A percentile compares a stretch with the other conserved stretches of the same genome.
Evolutionary conservation across 2,329 filamentous ascomycete species (phyloP).

Genomic region (Botrytis hyacinthi): DNA sequence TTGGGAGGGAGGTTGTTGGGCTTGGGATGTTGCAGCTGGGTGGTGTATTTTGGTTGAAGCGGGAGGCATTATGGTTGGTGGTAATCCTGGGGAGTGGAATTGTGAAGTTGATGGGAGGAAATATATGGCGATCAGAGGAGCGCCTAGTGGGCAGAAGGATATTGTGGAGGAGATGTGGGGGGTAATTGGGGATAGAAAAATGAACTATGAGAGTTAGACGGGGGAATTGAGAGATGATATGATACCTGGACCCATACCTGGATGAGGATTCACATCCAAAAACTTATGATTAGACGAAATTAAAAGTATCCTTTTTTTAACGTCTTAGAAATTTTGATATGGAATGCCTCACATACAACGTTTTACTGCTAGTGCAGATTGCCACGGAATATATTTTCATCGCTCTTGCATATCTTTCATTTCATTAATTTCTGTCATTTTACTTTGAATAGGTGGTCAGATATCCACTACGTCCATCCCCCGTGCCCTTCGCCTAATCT

Average conservation of each 20-base stretch:
- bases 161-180: slow-evolving; percentile 64
- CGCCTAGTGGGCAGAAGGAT: slow-evolving; percentile 57
- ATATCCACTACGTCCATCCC: not conserved
- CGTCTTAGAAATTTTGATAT: not conserved
- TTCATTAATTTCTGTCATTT: not conserved
- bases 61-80: slow-evolving; percentile 69
- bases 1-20: slow-evolving; percentile 83
- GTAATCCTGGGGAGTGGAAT: slow-evolving; percentile 73
- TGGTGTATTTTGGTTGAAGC: slow-evolving; percentile 76
- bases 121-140: slow-evolving; percentile 62
- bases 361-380: not conserved
- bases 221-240: not conserved
- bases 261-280: not conserved
- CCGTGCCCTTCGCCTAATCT: not conserved
- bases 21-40: slow-evolving; percentile 81
- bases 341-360: too few species aligned
- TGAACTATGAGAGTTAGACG: slow-evolving; percentile 46
- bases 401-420: not conserved
- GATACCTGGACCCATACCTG: not conserved
- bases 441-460: not conserved
- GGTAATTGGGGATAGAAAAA: slow-evolving; percentile 53
- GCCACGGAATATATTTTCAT: not conserved
- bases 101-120: slow-evolving; percentile 56
- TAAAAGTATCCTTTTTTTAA: not conserved
- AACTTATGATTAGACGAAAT: not conserved